Evolutionary conservation across 1,284 basidiomycete genomes (phyloP), one percentile per base, ranked within the genome.

Genomic region (Porogramme epimiltina): DNA sequence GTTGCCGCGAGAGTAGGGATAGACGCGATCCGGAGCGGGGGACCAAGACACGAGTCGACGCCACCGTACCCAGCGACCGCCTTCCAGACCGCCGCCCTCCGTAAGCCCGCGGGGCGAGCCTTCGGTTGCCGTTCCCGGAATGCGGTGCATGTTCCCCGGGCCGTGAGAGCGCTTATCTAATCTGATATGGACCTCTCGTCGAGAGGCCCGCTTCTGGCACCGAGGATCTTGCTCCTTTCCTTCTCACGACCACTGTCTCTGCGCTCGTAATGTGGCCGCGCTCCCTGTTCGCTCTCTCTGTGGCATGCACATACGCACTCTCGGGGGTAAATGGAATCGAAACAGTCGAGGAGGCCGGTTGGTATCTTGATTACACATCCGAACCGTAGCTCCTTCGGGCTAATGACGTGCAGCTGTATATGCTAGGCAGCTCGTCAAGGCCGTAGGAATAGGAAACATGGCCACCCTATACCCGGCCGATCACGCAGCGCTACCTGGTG

Each of bases 391-490:
- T 22, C n/a, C 37, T n/a, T 9, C 24, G 18, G 36, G 41, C 34
- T 47, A 37, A 48, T 54, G 26, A 44, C 47, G 24, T 33, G 37
- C 49, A 80, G 78, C 78, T 19, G 52, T 63, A 22, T 68, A 80
- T 42, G 75, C 78, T 20, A 70, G 79, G 38, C 56, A 59, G 11
- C 67, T 81, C 13, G 68, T 81, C 22, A 71, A 75, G 43, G 31
- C 59, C 23, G 76, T 75, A 3, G 47, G 60, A 5, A 67, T 80
- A 19, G 79, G 72, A 26, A 77, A 70, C 18, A 80, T 81, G 76
- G 79, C 78, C 18, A 81, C 79, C 3, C 59, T 75, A 19, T 80
- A 74, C 59, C 77, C 79, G 9, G 48, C 62, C 2, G 67, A 74
- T 55, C 72, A 80, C 61, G 62, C 73, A 15, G 61, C 59, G 2